A percentile compares a stretch with the other conserved stretches of the same genome.
phyloP scores from a whole-genome alignment of 495 filamentous ascomycete genomes.

The Evernia prunastri region DNA sequence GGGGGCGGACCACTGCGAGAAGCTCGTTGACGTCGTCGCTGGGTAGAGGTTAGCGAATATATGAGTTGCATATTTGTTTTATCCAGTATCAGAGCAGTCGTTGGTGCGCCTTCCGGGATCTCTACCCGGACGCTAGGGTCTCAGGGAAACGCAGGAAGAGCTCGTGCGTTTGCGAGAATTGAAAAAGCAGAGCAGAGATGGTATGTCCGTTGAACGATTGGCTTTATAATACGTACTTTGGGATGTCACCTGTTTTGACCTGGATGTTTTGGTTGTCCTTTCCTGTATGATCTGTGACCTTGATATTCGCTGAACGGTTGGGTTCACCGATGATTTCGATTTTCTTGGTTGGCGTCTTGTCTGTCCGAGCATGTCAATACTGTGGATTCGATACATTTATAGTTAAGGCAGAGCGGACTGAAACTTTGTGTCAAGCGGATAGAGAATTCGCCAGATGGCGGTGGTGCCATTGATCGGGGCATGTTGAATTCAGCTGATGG shows the following conservation, averaged over 20 bases:
- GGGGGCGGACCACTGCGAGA: slow-evolving; percentile 3
- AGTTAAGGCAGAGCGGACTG: background rate
- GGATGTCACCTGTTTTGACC: slow-evolving; percentile 15
- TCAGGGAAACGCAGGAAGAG: background rate
- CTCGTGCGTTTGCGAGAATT: background rate
- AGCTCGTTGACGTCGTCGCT: slow-evolving; percentile 21
- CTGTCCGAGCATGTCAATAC: background rate
- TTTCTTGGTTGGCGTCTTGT: slow-evolving; percentile 14
- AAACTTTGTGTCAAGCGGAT: slow-evolving; percentile 16
- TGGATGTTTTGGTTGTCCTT: slow-evolving; percentile 15
- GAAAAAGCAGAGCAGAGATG: background rate
- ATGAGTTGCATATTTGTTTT: too few species aligned
- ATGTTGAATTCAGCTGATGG: background rate
- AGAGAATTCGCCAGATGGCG: slow-evolving; percentile 23
- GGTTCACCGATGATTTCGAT: slow-evolving; percentile 22
- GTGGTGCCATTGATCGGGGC: slow-evolving; percentile 23
- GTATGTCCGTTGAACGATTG: background rate
- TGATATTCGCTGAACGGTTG: slow-evolving; percentile 20
- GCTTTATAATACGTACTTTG: background rate
- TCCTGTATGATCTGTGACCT: slow-evolving; percentile 16
- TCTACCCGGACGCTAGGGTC: background rate
- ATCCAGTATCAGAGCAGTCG: background rate
- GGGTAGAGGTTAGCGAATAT: background rate
- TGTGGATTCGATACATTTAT: too few species aligned
- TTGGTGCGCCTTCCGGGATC: background rate